These are phyloP conservation scores for Candida insectalens DNA, from an alignment of 805 yeast genomes.

Conservation along the genomic window DNA sequence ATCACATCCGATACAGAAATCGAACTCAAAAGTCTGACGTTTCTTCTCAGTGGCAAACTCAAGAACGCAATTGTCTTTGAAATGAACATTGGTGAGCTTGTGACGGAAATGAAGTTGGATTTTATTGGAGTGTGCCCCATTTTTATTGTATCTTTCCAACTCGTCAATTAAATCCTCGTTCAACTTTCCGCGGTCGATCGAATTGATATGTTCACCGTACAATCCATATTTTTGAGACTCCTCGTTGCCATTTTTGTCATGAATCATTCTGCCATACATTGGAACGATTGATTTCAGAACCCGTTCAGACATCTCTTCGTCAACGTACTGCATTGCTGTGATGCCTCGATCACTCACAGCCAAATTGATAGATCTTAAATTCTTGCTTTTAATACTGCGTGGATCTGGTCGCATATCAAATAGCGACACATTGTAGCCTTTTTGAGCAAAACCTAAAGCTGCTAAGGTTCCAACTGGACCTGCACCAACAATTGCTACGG, in stretches of 20 bases:
- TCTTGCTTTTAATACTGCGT: constrained; percentile 21
- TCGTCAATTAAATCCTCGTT: constrained; percentile 61
- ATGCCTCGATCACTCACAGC: constrained; percentile 87
- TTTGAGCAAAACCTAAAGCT: constrained; percentile 67
- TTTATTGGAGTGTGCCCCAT: constrained; percentile 2
- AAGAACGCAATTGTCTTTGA: constrained; percentile 13
- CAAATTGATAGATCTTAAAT: constrained; percentile 65
- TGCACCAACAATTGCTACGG: constrained; percentile 69
- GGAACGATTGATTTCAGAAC: constrained; percentile 62
- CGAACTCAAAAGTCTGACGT: constrained; percentile 24
- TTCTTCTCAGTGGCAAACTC: constrained; percentile 4
- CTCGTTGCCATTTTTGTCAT: constrained; percentile 52
- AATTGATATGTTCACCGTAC: constrained; percentile 74
- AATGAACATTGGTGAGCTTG: constrained; percentile 39
- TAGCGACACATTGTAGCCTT: constrained; percentile 63
- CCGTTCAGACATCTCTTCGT: constrained; percentile 42
- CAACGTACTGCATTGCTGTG: constrained; percentile 54
- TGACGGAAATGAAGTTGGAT: constrained; percentile 44
- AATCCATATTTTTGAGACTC: constrained; percentile 70
- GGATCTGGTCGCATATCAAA: constrained; percentile 71
- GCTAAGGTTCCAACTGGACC: constrained; percentile 85
- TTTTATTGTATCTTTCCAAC: constrained; percentile 33
- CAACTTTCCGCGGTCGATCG: constrained; percentile 68
- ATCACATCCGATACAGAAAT: constrained; percentile 73
- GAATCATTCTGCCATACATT: constrained; percentile 87